Evolutionary conservation across 2,329 filamentous ascomycete genomes (phyloP), one percentile per base, ranked within the genome.

Genomic region (Ilyonectria mors-panacis): DNA sequence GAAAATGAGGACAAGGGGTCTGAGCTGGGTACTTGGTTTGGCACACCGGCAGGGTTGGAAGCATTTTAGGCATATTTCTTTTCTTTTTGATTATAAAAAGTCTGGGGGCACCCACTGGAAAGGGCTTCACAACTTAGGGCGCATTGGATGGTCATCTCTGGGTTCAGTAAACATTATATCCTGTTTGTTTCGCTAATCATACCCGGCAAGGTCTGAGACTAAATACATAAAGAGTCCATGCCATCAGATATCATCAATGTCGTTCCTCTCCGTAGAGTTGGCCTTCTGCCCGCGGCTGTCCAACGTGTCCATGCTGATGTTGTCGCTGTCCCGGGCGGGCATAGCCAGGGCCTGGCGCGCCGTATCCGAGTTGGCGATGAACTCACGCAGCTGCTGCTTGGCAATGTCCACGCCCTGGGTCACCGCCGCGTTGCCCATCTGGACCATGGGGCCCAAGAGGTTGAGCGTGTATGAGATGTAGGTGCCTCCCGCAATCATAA

Each of bases 401-500:
- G 94, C 93, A 73, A 99, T 94, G 74, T 97, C 94, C 33, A 97
- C 77, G 8, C 93, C 96, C 82, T 99, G 96, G 69, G 88, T 87
- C 54, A 90, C 92, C 4, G 96, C 96, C 15, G 96, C 96, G 74
- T 96, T 96, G 72, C 90, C 89, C 94, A 99, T 98, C 78, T 97
- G 94, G 74, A 97, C 86, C 86, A 99, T 98, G 0, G 96, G 96
- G 1, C 96, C 96, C 84, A 97, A 95, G 17, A 99, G 89, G 79
- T 98, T 98, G 73, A 99, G 91, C 37, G 91, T 95, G 82, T 96
- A 98, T 4, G 95, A 96, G 30, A 98, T 86, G 76, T 98, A 99
- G 4, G 92, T 93, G 63, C 89, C 94, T 59, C 92, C 88, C 12
- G 86, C 91, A 47, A 92, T 82, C 58, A 98, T 81, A 76, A 97